Conservation (phyloP, 805 yeast genomes). For the Schizosaccharomyces osmophilus region DNA sequence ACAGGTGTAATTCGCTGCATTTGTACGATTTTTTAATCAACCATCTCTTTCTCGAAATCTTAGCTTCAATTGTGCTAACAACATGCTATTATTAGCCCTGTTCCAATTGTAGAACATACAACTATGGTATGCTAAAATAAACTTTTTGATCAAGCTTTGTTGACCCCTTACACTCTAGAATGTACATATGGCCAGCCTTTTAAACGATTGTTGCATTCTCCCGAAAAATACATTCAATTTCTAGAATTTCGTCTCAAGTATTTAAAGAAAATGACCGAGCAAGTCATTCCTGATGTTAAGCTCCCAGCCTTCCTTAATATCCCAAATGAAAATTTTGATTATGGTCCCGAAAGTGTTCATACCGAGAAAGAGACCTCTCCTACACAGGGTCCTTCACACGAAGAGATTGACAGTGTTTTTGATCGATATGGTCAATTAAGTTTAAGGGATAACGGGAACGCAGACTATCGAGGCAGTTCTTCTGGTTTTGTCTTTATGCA, state of each 20-base stretch:
- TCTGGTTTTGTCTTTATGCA: neutral
- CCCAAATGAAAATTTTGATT: neutral
- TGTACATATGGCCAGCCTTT: slow-evolving; percentile 64
- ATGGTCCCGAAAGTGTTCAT: no score
- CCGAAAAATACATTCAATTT: neutral
- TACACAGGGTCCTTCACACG: no score
- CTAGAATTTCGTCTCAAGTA: neutral
- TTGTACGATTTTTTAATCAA: no score
- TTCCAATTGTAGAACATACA: slow-evolving; percentile 58
- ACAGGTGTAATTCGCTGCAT: no score
- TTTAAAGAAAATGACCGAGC: neutral
- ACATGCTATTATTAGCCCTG: slow-evolving; percentile 24
- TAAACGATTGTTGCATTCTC: slow-evolving; percentile 18
- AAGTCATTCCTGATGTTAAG: neutral
- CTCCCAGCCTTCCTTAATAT: neutral
- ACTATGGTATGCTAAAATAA: slow-evolving; percentile 20
- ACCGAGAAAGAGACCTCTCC: no score
- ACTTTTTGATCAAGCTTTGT: no score
- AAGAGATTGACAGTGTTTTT: neutral
- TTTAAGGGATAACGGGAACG: neutral
- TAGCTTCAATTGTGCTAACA: neutral
- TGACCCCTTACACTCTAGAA: slow-evolving; percentile 9
- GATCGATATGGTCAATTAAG: neutral
- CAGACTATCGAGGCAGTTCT: neutral
- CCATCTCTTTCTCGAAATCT: neutral